Conservation (phyloP, 768 basidiomycete genomes). For the Dentipellis sp. region DNA sequence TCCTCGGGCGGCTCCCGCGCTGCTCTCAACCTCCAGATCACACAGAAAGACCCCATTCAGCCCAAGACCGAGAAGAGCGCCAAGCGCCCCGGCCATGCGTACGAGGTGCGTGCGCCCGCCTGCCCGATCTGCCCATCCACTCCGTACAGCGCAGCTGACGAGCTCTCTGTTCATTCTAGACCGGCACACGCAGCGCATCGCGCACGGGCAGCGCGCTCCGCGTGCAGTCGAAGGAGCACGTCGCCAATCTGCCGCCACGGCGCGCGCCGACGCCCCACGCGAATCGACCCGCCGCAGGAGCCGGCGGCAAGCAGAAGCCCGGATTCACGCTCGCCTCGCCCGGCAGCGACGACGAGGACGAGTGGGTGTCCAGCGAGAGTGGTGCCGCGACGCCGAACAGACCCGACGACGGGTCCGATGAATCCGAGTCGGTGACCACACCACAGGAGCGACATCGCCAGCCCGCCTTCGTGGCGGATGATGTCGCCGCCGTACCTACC, state of each 20-base stretch:
- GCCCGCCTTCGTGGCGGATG: not conserved
- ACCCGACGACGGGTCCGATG: slow-evolving; percentile 30
- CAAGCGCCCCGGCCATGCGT: slow-evolving; percentile 34
- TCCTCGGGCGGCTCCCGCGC: slow-evolving; percentile 51
- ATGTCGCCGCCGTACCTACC: slow-evolving; percentile 14
- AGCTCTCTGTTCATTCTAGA: not conserved
- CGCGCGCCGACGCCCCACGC: slow-evolving; percentile 1
- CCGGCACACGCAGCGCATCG: slow-evolving; percentile 2
- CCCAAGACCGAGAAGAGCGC: slow-evolving; percentile 38
- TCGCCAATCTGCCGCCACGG: slow-evolving; percentile 4
- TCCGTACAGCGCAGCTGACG: not conserved
- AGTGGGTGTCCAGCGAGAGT: slow-evolving; percentile 74
- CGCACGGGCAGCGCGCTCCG: slow-evolving; percentile 7
- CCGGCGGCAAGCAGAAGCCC: slow-evolving; percentile 27
- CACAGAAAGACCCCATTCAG: slow-evolving; percentile 47
- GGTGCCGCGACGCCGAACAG: slow-evolving; percentile 57
- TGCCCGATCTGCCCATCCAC: slow-evolving; percentile 8
- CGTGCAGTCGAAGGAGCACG: slow-evolving; percentile 11
- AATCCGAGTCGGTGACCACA: slow-evolving; percentile 19
- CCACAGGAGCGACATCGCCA: slow-evolving; percentile 17
- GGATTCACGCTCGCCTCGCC: slow-evolving; percentile 50
- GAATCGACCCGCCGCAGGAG: not conserved
- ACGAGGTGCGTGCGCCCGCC: slow-evolving; percentile 33
- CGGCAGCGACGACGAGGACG: slow-evolving; percentile 50
- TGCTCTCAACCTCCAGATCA: slow-evolving; percentile 54